Evolutionary conservation across 2,329 filamentous ascomycete species (phyloP), one percentile per base, ranked within the genome.

Genomic region (Fonsecaea pugnacius): DNA sequence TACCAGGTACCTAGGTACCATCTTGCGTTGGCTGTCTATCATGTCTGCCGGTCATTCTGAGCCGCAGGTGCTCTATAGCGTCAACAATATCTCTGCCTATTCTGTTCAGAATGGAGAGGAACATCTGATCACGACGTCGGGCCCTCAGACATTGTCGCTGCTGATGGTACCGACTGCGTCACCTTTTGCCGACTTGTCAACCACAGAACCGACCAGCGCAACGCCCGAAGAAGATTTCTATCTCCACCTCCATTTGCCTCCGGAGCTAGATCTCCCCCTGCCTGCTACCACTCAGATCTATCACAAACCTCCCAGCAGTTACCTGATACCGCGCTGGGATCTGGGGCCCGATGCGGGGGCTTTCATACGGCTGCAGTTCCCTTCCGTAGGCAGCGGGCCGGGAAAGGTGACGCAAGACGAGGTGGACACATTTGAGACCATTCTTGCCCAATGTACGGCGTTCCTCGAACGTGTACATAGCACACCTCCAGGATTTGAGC

Each of bases 241-340:
- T 76, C 87, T 99, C 4, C 94, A 98, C 77, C 86, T 99, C 27
- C 92, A 97, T 73, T 87, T 98, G 9, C 93, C 94, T 14, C 94
- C 94, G 21, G 94, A 97, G 82, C 87, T 99, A 71, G 94, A 98
- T 72, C 86, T 98, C 5, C 91, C 95, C 5, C 84, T 98, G 14
- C 95, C 95, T 12, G 94, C 94, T 18, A 98, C 93, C 0, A 98
- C 95, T 0, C 94, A 98, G 76, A 95, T 99, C 75, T 98, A 96
- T 79, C 92, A 96, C 77, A 92, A 98, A 78, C 92, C 93, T 6
- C 94, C 94, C 0, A 87, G 84, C 68, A 96, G 91, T 81, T 98
- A 98, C 75, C 83, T 98, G 53, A 96, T 99, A 67, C 95, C 95
- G 16, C 88, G 94, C 70, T 97, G 94, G 92, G 94, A 98, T 73